These are phyloP conservation scores for Earliella scabrosa DNA, from an alignment of 1,284 basidiomycete genomes.

Conservation along the genomic window DNA sequence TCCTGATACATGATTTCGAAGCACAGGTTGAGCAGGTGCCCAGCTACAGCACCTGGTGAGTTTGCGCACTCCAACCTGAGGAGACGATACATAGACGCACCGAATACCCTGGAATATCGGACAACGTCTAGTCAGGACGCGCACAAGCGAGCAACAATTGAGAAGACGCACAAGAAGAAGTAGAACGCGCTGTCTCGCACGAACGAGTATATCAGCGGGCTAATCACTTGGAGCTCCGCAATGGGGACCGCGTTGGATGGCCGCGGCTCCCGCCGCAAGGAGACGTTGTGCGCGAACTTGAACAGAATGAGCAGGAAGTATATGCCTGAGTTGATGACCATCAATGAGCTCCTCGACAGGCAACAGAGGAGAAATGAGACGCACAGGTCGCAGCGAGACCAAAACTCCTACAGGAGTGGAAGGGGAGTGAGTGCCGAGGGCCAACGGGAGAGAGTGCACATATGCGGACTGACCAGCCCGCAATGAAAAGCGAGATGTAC, in stretches of 20 bases:
- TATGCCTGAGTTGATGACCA: neutral
- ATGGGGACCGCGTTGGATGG: neutral
- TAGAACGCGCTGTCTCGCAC: conserved; percentile 20
- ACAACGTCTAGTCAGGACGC: neutral
- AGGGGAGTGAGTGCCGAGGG: no score
- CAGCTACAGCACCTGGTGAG: no score
- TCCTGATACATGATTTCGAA: conserved; percentile 8
- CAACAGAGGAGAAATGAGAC: neutral
- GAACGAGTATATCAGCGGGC: conserved; percentile 19
- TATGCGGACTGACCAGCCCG: conserved; percentile 12
- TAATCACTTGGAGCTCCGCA: conserved; percentile 10
- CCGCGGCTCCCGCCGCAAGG: neutral
- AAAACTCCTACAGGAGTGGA: conserved; percentile 7
- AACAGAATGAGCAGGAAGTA: conserved; percentile 20
- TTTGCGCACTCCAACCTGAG: no score
- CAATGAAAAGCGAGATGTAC: neutral
- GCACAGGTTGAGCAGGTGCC: no score
- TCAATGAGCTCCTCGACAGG: neutral
- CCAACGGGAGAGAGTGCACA: no score
- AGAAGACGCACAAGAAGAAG: conserved; percentile 18
- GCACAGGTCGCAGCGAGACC: conserved; percentile 13
- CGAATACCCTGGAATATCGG: conserved; percentile 1
- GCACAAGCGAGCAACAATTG: no score
- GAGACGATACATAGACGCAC: neutral
- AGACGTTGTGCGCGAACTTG: conserved; percentile 14